A percentile compares a stretch with the other conserved stretches of the same genome.
Evolutionary conservation across 257 asterid species (phyloP).

Genomic region (Solanum bulbocastanum): DNA sequence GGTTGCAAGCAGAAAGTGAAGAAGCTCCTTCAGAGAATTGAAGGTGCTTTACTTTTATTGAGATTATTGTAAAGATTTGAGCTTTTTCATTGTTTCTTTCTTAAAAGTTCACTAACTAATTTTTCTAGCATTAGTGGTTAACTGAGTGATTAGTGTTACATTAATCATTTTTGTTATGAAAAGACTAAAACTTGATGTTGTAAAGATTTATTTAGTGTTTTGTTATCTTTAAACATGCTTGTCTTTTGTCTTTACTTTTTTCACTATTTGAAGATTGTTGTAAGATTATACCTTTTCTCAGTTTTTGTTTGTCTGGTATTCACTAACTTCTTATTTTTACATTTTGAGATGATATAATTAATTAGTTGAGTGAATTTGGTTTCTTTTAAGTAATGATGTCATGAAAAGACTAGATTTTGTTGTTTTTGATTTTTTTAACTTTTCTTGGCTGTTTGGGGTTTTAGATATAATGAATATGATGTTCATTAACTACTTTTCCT

Average conservation of each 20-base stretch:
- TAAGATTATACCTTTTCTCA: not conserved
- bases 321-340: not conserved
- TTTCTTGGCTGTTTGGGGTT: no score
- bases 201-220: not conserved
- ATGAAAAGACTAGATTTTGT: constrained; percentile 1
- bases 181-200: not conserved
- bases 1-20: constrained; percentile 90
- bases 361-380: not conserved
- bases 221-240: not conserved
- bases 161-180: not conserved
- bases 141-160: not conserved
- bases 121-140: not conserved
- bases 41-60: constrained; percentile 30
- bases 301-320: not conserved
- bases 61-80: not conserved
- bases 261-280: not conserved
- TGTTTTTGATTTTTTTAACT: not conserved
- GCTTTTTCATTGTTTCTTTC: not conserved
- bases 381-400: no score
- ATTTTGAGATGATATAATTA: not conserved
- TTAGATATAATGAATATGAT: no score
- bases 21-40: constrained; percentile 71
- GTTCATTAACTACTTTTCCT: not conserved
- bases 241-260: not conserved
- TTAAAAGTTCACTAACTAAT: not conserved